Conservation (phyloP, 768 basidiomycete genomes). For the Termitomyces sp. region DNA sequence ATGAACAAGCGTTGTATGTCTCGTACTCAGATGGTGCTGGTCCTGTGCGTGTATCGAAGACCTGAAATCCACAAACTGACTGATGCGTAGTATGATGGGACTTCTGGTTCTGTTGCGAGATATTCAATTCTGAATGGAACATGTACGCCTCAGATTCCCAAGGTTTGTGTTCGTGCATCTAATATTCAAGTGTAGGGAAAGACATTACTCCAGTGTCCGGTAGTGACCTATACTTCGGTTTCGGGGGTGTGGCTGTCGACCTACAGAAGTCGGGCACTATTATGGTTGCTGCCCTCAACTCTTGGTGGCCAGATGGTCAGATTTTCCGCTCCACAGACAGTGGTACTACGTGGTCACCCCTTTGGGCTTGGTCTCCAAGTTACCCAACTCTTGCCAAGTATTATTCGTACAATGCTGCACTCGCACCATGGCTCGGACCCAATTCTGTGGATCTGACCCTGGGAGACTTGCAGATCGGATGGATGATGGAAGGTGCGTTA, state of each 20-base stretch:
- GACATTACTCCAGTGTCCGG: constrained; percentile 60
- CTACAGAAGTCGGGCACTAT: constrained; percentile 54
- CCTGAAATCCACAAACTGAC: neutral
- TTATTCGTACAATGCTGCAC: constrained; percentile 47
- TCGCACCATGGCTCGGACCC: constrained; percentile 58
- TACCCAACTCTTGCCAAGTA: constrained; percentile 31
- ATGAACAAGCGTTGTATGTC: constrained; percentile 52
- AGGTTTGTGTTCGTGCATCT: neutral
- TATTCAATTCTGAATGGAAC: constrained; percentile 47
- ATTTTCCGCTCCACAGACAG: constrained; percentile 57
- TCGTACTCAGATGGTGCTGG: constrained; percentile 60
- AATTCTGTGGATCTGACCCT: constrained; percentile 36
- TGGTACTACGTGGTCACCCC: constrained; percentile 50
- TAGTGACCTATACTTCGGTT: constrained; percentile 55
- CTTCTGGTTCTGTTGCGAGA: constrained; percentile 40
- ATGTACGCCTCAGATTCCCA: constrained; percentile 22
- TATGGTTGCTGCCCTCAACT: constrained; percentile 64
- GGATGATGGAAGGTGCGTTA: constrained; percentile 61
- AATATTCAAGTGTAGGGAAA: constrained; percentile 30
- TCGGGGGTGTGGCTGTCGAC: constrained; percentile 59
- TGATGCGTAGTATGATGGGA: constrained; percentile 44
- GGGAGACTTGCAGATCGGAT: constrained; percentile 50
- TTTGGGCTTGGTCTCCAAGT: constrained; percentile 51
- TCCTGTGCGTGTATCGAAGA: constrained; percentile 28
- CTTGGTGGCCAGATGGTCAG: constrained; percentile 63